phyloP scores from a whole-genome alignment of 2,329 filamentous ascomycete genomes.

The Nothophoma quercina region DNA sequence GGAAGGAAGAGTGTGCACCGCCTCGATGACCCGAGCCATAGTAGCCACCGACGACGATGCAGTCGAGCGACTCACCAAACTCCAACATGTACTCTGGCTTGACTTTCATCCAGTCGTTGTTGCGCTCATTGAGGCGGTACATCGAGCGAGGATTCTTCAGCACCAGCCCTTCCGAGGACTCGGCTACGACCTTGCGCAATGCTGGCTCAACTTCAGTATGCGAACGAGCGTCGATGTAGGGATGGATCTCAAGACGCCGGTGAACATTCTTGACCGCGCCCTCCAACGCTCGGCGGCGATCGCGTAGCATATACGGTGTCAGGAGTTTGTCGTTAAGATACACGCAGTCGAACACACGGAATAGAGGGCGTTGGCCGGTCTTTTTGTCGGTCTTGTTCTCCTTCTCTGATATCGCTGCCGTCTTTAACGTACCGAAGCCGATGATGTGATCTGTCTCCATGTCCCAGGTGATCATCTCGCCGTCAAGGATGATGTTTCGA shows the following conservation, averaged over 20 bases:
- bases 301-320: constrained; percentile 81
- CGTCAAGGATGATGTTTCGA: constrained; percentile 87
- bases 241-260: constrained; percentile 83
- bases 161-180: constrained; percentile 88
- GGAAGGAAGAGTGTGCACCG: constrained; percentile 81
- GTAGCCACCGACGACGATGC: constrained; percentile 88
- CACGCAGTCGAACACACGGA: constrained; percentile 88
- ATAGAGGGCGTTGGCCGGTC: constrained; percentile 76
- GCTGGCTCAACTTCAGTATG: constrained; percentile 78
- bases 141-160: constrained; percentile 90
- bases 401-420: constrained; percentile 81
- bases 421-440: constrained; percentile 91
- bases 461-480: constrained; percentile 99
- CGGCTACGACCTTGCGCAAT: constrained; percentile 82
- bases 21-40: constrained; percentile 88
- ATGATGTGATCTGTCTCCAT: constrained; percentile 83
- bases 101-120: constrained; percentile 97
- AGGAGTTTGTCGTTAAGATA: constrained; percentile 83
- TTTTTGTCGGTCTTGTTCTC: constrained; percentile 68
- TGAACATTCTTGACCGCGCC: constrained; percentile 73
- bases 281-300: constrained; percentile 78
- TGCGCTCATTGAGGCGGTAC: constrained; percentile 87
- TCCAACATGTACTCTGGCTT: constrained; percentile 99
- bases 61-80: constrained; percentile 91
- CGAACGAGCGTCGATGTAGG: constrained; percentile 70